Evolutionary conservation across 495 filamentous ascomycete genomes (phyloP), one percentile per base, ranked within the genome.

Genomic region (Amphirosellinia nigrospora): DNA sequence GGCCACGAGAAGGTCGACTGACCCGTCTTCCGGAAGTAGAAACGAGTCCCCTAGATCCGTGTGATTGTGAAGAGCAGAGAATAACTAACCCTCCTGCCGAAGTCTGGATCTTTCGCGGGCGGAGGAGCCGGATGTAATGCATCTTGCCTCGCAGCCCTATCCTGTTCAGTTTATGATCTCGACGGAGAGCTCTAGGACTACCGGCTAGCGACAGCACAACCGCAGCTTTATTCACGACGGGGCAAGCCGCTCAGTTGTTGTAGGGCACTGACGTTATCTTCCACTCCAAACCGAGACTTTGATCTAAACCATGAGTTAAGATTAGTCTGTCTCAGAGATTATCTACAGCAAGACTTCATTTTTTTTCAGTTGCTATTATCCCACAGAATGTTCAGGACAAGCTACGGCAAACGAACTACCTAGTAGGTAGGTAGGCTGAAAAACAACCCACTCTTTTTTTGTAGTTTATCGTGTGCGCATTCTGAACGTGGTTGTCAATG

Each of bases 1-100:
- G 41, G 88, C 77, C 53, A 88, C 72, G 53, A 83, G 72, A 34
- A 92, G 75, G 48, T 84, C 84, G 60, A 97, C 77, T 30, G 84
- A 83, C 43, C 87, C 78, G 43, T 64, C 68, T 74, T 90, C 86
- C n/a, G 87, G 80, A 26, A 84, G 83, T n/a, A 94, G 87, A 77
- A 96, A 96, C 1, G 86, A 85, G 78, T 99, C 95, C 3, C 95
- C 94, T 9, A 99, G 83, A 75, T 99, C 96, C 45, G 94, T 96
- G 93, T 93, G 77, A 99, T 89, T 61, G 93, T 94, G 65, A 98
- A 82, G 63, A 79, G 85, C 6, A 85, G 50, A 15, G 79, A 81
- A 82, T 77, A 30, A 64, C 41, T 56, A 81, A 81, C 36, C 78
- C 78, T 66, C 77, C 76, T 60, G 82, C 30, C 11, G 70, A 67